These are phyloP conservation scores for Westerdykella aurantiaca DNA, from an alignment of 2,329 filamentous ascomycete genomes.

Conservation along the genomic window DNA sequence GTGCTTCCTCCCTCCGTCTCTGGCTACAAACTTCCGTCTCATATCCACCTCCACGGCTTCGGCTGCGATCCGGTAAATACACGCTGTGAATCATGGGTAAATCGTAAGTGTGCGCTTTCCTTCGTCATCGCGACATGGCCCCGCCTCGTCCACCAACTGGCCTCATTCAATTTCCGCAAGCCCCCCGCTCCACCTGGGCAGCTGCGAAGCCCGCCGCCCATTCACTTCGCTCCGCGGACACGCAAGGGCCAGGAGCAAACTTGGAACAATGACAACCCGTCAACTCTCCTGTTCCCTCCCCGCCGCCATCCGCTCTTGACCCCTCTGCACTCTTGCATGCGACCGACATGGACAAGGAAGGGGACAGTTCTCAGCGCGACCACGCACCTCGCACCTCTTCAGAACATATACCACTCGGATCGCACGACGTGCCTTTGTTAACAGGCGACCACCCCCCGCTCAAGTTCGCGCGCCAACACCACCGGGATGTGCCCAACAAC, in stretches of 20 bases:
- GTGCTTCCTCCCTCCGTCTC: slow-evolving; percentile 1
- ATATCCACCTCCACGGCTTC: background rate
- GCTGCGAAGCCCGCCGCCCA: too few species aligned
- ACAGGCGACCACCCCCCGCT: slow-evolving; percentile 18
- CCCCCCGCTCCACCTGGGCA: too few species aligned
- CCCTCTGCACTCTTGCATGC: too few species aligned
- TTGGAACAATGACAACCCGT: background rate
- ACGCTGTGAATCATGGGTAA: slow-evolving; percentile 32
- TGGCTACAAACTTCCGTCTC: slow-evolving; percentile 5
- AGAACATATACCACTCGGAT: slow-evolving; percentile 12
- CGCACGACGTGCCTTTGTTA: slow-evolving; percentile 20
- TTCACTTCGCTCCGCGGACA: background rate
- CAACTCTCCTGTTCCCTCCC: background rate
- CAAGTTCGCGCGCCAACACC: slow-evolving; percentile 29
- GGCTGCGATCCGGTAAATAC: background rate
- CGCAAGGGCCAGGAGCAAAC: too few species aligned
- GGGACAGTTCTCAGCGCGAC: slow-evolving; percentile 3
- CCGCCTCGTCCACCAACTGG: slow-evolving; percentile 1
- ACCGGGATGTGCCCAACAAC: slow-evolving; percentile 16
- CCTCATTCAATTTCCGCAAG: background rate
- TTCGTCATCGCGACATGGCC: background rate
- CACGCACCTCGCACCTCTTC: too few species aligned
- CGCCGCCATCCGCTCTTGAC: too few species aligned
- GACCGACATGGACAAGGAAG: too few species aligned
- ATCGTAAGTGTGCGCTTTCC: slow-evolving; percentile 32